phyloP scores from a whole-genome alignment of 2,329 filamentous ascomycete genomes.

The Aaosphaeria pasadenensis region DNA sequence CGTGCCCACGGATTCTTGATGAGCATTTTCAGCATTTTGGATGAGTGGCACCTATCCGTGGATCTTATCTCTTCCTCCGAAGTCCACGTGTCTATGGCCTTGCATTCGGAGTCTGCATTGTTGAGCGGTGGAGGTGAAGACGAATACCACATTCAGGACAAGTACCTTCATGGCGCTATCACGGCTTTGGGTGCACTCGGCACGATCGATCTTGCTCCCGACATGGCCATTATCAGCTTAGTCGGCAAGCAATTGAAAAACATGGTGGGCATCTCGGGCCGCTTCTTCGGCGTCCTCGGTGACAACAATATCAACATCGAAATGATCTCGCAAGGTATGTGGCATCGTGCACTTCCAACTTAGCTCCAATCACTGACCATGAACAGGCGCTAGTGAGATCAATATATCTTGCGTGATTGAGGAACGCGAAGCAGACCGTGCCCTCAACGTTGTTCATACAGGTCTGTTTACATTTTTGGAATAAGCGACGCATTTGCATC shows the following conservation, averaged over 20 bases:
- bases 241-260: constrained; percentile 97
- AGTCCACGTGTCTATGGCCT: constrained; percentile 95
- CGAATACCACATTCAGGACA: constrained; percentile 47
- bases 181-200: constrained; percentile 76
- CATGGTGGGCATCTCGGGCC: constrained; percentile 86
- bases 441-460: constrained; percentile 94
- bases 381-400: constrained; percentile 90
- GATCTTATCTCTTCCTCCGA: constrained; percentile 96
- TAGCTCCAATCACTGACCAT: neutral
- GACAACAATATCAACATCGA: constrained; percentile 96
- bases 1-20: constrained; percentile 96
- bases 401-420: constrained; percentile 99
- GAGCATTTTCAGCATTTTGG: constrained; percentile 86
- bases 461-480: constrained; percentile 96
- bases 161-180: constrained; percentile 52
- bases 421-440: constrained; percentile 82
- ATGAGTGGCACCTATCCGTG: constrained; percentile 82
- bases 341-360: neutral
- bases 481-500: constrained; percentile 38
- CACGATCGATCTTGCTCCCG: constrained; percentile 81
- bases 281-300: constrained; percentile 92
- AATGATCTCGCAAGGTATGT: constrained; percentile 95
- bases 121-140: constrained; percentile 46
- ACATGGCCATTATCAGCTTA: constrained; percentile 94
- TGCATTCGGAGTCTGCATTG: constrained; percentile 71